Evolutionary conservation across 768 basidiomycete species (phyloP).

Genomic region (Xerocomellus chrysenteron): DNA sequence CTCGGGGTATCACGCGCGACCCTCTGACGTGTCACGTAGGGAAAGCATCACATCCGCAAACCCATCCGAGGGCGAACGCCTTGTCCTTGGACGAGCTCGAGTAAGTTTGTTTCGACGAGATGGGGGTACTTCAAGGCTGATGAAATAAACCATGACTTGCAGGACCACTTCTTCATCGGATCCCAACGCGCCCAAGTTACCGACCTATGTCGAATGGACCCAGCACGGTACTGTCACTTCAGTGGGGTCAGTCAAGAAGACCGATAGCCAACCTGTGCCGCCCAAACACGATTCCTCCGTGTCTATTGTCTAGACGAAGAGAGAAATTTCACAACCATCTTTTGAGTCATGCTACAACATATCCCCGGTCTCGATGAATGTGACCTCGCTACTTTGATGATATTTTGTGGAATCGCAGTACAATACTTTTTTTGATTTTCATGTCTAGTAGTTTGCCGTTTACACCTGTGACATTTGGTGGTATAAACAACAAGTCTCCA

Average conservation of each 20-base stretch:
- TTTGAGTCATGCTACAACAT: neutral
- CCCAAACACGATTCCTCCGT: neutral
- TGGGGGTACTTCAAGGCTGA: neutral
- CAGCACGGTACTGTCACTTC: constrained; percentile 2
- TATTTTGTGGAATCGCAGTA: constrained; percentile 5
- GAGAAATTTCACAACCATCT: neutral
- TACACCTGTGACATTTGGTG: neutral
- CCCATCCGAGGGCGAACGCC: constrained; percentile 9
- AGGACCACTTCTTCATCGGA: constrained; percentile 13
- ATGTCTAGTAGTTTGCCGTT: neutral
- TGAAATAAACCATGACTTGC: neutral
- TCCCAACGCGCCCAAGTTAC: constrained; percentile 9
- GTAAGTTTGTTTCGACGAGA: constrained; percentile 8
- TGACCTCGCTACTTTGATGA: neutral
- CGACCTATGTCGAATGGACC: constrained; percentile 17
- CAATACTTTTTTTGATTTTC: constrained; percentile 14
- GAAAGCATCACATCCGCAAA: constrained; percentile 10
- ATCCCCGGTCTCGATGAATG: neutral
- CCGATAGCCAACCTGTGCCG: neutral
- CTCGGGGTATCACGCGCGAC: neutral
- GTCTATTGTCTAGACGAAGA: constrained; percentile 11
- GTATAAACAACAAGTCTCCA: neutral
- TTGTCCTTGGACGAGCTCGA: constrained; percentile 20
- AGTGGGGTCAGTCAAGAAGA: constrained; percentile 7
- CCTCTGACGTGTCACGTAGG: constrained; percentile 11